phyloP scores from a whole-genome alignment of 805 yeast species.

The Cyberlindnera mrakii region DNA sequence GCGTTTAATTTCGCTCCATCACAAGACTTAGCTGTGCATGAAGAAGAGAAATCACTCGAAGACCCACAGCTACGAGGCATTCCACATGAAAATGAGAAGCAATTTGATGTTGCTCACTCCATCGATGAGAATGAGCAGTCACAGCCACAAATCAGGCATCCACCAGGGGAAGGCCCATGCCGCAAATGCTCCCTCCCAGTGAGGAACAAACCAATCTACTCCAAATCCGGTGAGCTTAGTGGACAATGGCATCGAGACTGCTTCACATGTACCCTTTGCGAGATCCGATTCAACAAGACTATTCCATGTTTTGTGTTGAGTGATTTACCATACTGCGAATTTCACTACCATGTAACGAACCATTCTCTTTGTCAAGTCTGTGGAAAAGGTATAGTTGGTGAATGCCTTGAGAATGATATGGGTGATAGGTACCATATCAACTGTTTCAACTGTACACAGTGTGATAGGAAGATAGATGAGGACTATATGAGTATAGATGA shows the following conservation, averaged over 20 bases:
- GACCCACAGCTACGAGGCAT: too few relatives aligned
- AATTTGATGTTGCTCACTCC: not conserved
- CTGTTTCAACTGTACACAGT: slow-evolving; percentile 66
- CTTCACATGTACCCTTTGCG: slow-evolving; percentile 67
- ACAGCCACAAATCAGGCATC: slow-evolving; percentile 19
- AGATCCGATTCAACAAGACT: slow-evolving; percentile 47
- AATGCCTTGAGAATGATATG: slow-evolving; percentile 74
- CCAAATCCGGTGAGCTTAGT: slow-evolving; percentile 73
- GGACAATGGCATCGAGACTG: slow-evolving; percentile 95
- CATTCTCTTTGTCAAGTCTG: slow-evolving; percentile 72
- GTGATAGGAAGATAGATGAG: slow-evolving; percentile 41
- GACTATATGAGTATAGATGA: slow-evolving; percentile 53
- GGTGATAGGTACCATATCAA: slow-evolving; percentile 66
- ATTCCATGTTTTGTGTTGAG: slow-evolving; percentile 69
- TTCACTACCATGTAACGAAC: slow-evolving; percentile 70
- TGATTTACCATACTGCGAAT: slow-evolving; percentile 78
- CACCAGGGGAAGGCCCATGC: slow-evolving; percentile 77
- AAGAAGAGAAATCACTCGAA: not conserved
- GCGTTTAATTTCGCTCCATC: slow-evolving; percentile 7
- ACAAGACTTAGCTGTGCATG: not conserved
- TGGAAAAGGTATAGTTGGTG: slow-evolving; percentile 77
- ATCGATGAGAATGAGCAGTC: too few relatives aligned
- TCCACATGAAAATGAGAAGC: not conserved
- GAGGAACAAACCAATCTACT: slow-evolving; percentile 61
- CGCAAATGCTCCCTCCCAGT: slow-evolving; percentile 62